These are phyloP conservation scores for Chaetomium strumarium DNA, from an alignment of 2,329 filamentous ascomycete species.

Conservation along the genomic window DNA sequence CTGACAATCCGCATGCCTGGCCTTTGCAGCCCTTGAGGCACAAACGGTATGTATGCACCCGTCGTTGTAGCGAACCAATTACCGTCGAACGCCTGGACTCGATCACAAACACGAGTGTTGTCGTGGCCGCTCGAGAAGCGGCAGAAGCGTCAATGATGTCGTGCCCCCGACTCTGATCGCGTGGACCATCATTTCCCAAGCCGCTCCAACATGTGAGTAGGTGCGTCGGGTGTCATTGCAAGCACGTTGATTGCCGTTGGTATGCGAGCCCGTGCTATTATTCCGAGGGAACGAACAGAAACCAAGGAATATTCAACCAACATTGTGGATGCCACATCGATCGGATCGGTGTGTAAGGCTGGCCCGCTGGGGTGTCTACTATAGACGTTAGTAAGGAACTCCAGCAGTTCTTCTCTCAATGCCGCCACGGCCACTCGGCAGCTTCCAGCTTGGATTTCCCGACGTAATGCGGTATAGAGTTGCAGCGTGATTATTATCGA, in stretches of 20 bases:
- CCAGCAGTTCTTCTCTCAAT: background rate
- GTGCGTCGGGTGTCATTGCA: background rate
- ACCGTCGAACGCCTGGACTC: background rate
- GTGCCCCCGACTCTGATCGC: background rate
- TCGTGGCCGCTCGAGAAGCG: slow-evolving; percentile 4
- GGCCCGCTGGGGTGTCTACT: too few relatives aligned
- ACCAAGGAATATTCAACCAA: background rate
- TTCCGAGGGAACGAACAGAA: background rate
- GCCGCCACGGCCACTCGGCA: slow-evolving; percentile 1
- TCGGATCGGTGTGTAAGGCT: slow-evolving; percentile 2
- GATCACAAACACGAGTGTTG: slow-evolving; percentile 1
- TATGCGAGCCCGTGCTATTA: background rate
- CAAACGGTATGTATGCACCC: background rate
- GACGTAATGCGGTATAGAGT: too few relatives aligned
- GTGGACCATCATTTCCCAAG: background rate
- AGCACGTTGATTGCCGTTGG: background rate
- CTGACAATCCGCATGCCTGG: background rate
- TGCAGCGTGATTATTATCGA: too few relatives aligned
- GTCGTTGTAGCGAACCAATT: slow-evolving; percentile 2
- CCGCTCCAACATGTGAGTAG: too few relatives aligned
- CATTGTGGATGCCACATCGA: background rate
- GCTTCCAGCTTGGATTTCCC: background rate
- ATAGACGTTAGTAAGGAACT: too few relatives aligned
- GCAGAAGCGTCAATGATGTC: background rate
- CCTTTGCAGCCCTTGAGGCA: background rate